Base-by-base conservation (phyloP, 1,139 yeast genomes). In the Taphrina communis region DNA sequence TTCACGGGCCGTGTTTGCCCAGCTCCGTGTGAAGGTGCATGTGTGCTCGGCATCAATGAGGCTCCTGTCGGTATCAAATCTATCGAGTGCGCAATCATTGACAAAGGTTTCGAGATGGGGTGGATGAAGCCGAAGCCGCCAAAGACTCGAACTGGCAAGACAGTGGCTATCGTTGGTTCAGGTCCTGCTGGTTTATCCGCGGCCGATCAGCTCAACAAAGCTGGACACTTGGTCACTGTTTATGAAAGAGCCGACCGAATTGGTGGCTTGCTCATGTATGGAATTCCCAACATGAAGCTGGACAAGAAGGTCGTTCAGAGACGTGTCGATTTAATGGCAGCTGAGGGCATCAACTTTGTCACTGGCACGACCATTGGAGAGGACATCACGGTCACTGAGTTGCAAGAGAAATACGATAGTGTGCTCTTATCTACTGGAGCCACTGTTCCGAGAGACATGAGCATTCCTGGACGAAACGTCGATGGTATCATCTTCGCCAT, bases 21-120 rank as follows among this genome's bases (percentile, higher is more conserved):
- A 48, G 99, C 99, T 73, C 99, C 99, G 74, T 94, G 99, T 83
- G 96, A 92, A 79, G 98, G 97, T 75, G 97, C 98, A 2, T 94
- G 99, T 84, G 96, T 92, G 61, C 84, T 94, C 76, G 97, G 97
- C 70, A 90, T 94, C 77, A 90, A 88, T 77, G 94, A 89, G 75
- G 97, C 92, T 72, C 96, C 99, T 36, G 99, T 94, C 73, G 97
- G 97, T 75, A 94, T 94, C 80, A 94, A 94, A 81, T 89, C 97
- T 42, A 89, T 94, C 74, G 99, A 94, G 81, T 89, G 96, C 79
- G 95, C 97, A 73, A 94, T 94, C 76, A 93, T 94, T 78, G 99
- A 94, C 79, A 89, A 91, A 77, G 99, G 96, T 39, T 94, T 90
- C 79, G 96, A 90, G 77, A 91, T 91, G 80, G 98, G 98, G 38